These are phyloP conservation scores for Talaromyces sp. DNA, from an alignment of 2,329 filamentous ascomycete genomes.

Conservation along the genomic window DNA sequence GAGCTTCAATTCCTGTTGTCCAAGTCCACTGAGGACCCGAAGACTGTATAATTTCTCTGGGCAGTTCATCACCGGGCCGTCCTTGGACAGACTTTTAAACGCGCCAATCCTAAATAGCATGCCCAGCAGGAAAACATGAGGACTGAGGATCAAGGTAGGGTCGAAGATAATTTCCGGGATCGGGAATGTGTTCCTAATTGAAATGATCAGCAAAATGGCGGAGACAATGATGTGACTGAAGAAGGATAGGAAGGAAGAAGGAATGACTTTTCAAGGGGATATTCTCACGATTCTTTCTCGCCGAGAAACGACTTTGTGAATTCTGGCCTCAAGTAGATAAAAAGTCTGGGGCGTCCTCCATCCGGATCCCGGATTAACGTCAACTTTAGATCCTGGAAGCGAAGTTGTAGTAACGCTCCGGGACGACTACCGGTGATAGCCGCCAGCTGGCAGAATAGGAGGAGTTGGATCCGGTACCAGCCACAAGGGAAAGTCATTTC, in stretches of 20 bases:
- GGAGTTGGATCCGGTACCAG: slow-evolving; percentile 29
- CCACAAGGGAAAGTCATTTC: slow-evolving; percentile 35
- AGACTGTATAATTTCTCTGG: slow-evolving; percentile 40
- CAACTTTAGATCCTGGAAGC: slow-evolving; percentile 28
- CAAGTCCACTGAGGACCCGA: slow-evolving; percentile 32
- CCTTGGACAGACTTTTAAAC: slow-evolving; percentile 31
- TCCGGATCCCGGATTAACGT: slow-evolving; percentile 32
- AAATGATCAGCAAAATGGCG: slow-evolving; percentile 12
- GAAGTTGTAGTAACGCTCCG: slow-evolving; percentile 27
- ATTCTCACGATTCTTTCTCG: slow-evolving; percentile 25
- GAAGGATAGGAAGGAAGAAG: neutral
- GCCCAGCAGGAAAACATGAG: slow-evolving; percentile 37
- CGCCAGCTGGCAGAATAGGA: slow-evolving; percentile 30
- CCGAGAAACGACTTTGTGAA: slow-evolving; percentile 31
- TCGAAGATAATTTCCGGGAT: slow-evolving; percentile 43
- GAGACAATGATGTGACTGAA: neutral
- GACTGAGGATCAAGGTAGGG: slow-evolving; percentile 39
- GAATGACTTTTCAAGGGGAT: slow-evolving; percentile 2
- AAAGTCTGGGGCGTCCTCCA: slow-evolving; percentile 20
- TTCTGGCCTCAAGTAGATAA: slow-evolving; percentile 29
- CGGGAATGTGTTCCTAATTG: slow-evolving; percentile 34
- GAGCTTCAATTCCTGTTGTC: slow-evolving; percentile 37
- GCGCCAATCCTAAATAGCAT: slow-evolving; percentile 37
- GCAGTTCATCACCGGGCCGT: slow-evolving; percentile 31
- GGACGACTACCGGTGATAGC: slow-evolving; percentile 30